Evolutionary conservation across 2,329 filamentous ascomycete genomes (phyloP).

Genomic region (Penicillium sp.): DNA sequence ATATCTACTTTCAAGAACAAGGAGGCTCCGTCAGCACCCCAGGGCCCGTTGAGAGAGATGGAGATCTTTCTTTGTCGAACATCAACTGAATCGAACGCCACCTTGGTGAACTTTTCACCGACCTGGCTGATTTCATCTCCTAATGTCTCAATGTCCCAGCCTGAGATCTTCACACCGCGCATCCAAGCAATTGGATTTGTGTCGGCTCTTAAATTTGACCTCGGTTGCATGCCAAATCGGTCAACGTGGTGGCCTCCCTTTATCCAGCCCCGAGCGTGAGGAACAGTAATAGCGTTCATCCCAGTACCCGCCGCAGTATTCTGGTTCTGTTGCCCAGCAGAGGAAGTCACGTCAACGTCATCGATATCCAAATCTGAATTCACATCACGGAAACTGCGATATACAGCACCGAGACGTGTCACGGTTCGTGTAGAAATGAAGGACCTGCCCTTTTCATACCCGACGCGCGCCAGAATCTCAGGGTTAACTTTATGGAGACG

Average conservation of each 20-base stretch:
- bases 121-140: constrained; percentile 62
- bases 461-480: constrained; percentile 64
- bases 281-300: constrained; percentile 52
- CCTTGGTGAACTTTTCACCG: constrained; percentile 59
- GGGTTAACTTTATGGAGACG: constrained; percentile 72
- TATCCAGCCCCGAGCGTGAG: constrained; percentile 49
- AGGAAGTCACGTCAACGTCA: constrained; percentile 42
- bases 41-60: constrained; percentile 60
- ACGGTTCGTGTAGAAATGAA: constrained; percentile 65
- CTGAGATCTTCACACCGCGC: constrained; percentile 61
- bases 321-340: constrained; percentile 24
- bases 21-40: constrained; percentile 53
- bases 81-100: constrained; percentile 59
- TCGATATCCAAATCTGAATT: constrained; percentile 59
- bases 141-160: constrained; percentile 54
- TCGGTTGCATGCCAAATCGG: constrained; percentile 49
- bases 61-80: constrained; percentile 53
- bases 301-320: constrained; percentile 36
- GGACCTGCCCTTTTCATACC: constrained; percentile 67
- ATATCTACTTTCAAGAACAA: constrained; percentile 58
- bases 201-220: constrained; percentile 47
- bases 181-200: constrained; percentile 63
- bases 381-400: constrained; percentile 78
- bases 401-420: constrained; percentile 78
- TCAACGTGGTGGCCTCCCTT: constrained; percentile 50